Conservation (phyloP, 2,329 filamentous ascomycete genomes). For the Bipolaris bicolor region DNA sequence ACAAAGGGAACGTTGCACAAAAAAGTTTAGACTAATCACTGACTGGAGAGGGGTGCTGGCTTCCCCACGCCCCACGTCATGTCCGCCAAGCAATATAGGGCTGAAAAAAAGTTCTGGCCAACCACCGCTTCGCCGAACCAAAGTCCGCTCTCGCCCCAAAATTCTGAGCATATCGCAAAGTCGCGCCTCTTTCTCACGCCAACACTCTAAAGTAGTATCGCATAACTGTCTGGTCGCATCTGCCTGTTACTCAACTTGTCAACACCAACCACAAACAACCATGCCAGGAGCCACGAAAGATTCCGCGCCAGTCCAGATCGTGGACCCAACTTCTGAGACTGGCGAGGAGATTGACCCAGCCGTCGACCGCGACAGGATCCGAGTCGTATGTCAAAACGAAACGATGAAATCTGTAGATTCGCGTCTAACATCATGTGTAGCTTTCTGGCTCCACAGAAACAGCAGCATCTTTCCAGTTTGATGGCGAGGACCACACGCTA, state of each 20-base stretch:
- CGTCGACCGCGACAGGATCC: slow-evolving; percentile 52
- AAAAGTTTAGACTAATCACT: slow-evolving; percentile 27
- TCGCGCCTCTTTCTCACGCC: slow-evolving; percentile 17
- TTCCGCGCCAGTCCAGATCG: slow-evolving; percentile 24
- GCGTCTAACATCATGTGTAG: slow-evolving; percentile 55
- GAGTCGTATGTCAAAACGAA: slow-evolving; percentile 47
- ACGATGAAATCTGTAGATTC: not conserved
- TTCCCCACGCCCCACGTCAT: slow-evolving; percentile 34
- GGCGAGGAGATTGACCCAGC: slow-evolving; percentile 42
- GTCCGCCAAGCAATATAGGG: slow-evolving; percentile 36
- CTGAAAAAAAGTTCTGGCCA: slow-evolving; percentile 34
- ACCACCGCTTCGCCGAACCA: slow-evolving; percentile 30
- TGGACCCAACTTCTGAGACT: slow-evolving; percentile 33
- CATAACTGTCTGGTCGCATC: not conserved
- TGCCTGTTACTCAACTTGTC: too few relatives aligned
- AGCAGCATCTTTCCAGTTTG: slow-evolving; percentile 93
- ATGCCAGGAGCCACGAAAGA: slow-evolving; percentile 35
- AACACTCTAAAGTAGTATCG: slow-evolving; percentile 2
- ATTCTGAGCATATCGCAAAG: slow-evolving; percentile 34
- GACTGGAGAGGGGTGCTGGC: slow-evolving; percentile 17
- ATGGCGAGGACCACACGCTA: slow-evolving; percentile 91
- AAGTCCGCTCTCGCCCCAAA: slow-evolving; percentile 27
- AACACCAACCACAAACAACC: slow-evolving; percentile 5
- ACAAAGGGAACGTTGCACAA: slow-evolving; percentile 4
- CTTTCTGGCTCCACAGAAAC: slow-evolving; percentile 82